A percentile compares a stretch with the other conserved stretches of the same genome.
phyloP scores from a whole-genome alignment of 1,139 yeast species.

The Yamadazyma oceani region DNA sequence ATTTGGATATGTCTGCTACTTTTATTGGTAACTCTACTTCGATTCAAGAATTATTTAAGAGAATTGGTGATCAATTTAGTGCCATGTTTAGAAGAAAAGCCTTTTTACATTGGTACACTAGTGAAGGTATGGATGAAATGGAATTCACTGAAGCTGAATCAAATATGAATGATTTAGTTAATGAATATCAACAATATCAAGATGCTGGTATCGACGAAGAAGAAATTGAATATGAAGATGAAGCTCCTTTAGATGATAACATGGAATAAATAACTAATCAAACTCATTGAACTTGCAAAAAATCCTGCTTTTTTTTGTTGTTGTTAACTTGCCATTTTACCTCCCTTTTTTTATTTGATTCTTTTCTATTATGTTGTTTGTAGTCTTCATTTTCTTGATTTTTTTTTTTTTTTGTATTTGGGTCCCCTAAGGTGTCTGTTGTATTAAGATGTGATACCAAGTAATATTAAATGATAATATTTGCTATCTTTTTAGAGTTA shows the following conservation, averaged over 20 bases:
- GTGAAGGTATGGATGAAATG: slow-evolving; percentile 94
- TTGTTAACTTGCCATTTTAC: background rate
- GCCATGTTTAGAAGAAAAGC: slow-evolving; percentile 95
- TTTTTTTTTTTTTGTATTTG: slow-evolving; percentile 1
- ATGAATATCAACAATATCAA: slow-evolving; percentile 92
- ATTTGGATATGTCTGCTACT: slow-evolving; percentile 84
- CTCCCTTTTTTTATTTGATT: background rate
- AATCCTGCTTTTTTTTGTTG: too few relatives aligned
- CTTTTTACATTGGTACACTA: slow-evolving; percentile 93
- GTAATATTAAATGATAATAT: background rate
- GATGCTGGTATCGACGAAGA: slow-evolving; percentile 77
- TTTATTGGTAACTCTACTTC: slow-evolving; percentile 92
- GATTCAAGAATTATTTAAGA: slow-evolving; percentile 84
- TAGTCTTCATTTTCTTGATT: background rate
- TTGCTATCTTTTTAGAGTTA: slow-evolving; percentile 2
- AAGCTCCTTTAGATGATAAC: slow-evolving; percentile 58
- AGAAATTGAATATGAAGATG: slow-evolving; percentile 67
- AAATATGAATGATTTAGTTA: slow-evolving; percentile 83
- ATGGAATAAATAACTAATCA: slow-evolving; percentile 41
- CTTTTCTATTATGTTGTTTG: background rate
- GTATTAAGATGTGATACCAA: slow-evolving; percentile 1
- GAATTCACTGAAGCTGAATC: slow-evolving; percentile 88
- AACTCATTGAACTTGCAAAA: too few relatives aligned
- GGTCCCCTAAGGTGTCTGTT: background rate
- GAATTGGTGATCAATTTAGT: slow-evolving; percentile 86